Evolutionary conservation across 495 filamentous ascomycete species (phyloP), one percentile per base, ranked within the genome.

Genomic region (Neurospora sp.): DNA sequence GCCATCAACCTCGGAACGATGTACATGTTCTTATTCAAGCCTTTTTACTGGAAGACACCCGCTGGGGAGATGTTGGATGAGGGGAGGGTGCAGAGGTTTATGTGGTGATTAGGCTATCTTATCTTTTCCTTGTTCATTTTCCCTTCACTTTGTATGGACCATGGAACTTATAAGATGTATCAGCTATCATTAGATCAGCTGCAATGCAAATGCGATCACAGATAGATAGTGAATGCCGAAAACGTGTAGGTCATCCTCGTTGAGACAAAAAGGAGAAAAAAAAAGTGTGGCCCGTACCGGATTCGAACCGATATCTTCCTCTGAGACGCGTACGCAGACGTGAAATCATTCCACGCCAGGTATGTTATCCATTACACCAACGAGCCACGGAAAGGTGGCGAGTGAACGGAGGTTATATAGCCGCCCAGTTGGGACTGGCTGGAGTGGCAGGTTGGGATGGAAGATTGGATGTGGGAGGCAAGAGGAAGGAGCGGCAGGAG

Each of bases 21-120:
- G 76, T 94, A 92, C 79, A 82, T 97, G 44, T 98, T 98, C 77
- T 78, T 97, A 70, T 89, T 88, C 76, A 85, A 88, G 79, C 91
- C 90, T 2, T 98, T 97, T 79, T 86, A 89, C 75, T 98, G 95
- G 95, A 81, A 84, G 35, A 66, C 73, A 1, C 72, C 77, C 3
- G 78, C 81, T 14, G 83, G 84, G 14, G 75, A 76, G 46, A 16
- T 85, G 70, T 87, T 92, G 76, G 94, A 97, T 80, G 88, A 86
- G 39, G 94, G 94, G 39, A 90, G 85, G 77, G 82, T 93, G 73
- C 94, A 98, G 85, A 86, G 95, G 73, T 98, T 98, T 77, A 93
- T 98, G 92, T 98, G 94, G 94, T 81, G 62, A 72, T 35, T 35
- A 35, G 35, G 35, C 5, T 35, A 35, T 35, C 35, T 35, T 35